These are phyloP conservation scores for Fusarium foetens DNA, from an alignment of 2,329 filamentous ascomycete genomes.

Conservation along the genomic window DNA sequence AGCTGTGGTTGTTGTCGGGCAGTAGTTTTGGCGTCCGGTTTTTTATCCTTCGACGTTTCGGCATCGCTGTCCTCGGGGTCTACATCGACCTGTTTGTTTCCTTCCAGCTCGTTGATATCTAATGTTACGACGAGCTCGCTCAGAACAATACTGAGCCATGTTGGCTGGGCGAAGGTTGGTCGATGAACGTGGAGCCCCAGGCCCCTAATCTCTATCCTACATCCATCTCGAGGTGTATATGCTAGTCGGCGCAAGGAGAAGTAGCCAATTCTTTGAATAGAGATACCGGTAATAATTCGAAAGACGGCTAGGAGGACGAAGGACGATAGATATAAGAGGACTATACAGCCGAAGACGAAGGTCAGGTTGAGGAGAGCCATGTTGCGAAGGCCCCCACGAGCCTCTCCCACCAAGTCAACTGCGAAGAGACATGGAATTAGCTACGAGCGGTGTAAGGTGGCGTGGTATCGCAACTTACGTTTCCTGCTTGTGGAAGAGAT, in stretches of 20 bases:
- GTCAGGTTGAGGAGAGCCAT: conserved; percentile 79
- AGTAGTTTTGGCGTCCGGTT: conserved; percentile 40
- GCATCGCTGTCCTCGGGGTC: conserved; percentile 44
- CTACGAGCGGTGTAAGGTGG: conserved; percentile 40
- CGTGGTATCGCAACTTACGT: conserved; percentile 40
- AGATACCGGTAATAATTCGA: conserved; percentile 91
- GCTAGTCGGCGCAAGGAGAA: conserved; percentile 90
- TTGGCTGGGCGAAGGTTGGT: conserved; percentile 95
- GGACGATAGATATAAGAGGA: conserved; percentile 88
- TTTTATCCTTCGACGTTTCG: conserved; percentile 42
- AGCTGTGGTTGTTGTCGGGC: conserved; percentile 34
- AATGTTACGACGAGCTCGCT: conserved; percentile 87
- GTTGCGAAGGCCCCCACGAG: conserved; percentile 38
- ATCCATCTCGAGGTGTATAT: conserved; percentile 88
- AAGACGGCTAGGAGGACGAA: conserved; percentile 95
- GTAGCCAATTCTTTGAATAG: conserved; percentile 94
- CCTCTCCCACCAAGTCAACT: conserved; percentile 44
- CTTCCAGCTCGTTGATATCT: conserved; percentile 75
- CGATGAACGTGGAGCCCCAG: conserved; percentile 89
- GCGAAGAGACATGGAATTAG: conserved; percentile 29
- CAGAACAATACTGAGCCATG: conserved; percentile 91
- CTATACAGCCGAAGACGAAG: conserved; percentile 85
- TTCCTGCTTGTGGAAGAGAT: conserved; percentile 39
- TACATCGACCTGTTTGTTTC: conserved; percentile 52
- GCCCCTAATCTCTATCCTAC: conserved; percentile 89